Evolutionary conservation across 495 filamentous ascomycete species (phyloP), one percentile per base, ranked within the genome.

Genomic region (Lophium mytilinum): DNA sequence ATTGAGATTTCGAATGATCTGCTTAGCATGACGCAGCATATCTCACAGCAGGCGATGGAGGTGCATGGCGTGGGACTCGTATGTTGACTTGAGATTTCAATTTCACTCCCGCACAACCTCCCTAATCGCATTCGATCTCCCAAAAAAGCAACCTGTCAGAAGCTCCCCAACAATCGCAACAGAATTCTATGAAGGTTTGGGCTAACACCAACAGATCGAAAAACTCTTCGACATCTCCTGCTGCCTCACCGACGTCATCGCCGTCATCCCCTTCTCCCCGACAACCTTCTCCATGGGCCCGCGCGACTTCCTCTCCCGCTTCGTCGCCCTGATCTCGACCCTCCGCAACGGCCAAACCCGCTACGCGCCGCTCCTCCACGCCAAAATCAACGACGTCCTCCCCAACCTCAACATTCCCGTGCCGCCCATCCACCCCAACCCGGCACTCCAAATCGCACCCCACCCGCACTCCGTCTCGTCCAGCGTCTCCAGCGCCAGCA

Each of bases 151-250:
- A 30, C 24, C 24, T 30, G 2, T 6, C 24, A 30, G 24, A 30
- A 30, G 24, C 24, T 30, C 15, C 1, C 7, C 11, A 0, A 19
- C 18, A 34, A 19, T 6, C 1, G 15, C 55, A 8, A 34, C 45
- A 45, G 49, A 34, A 33, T 47, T 4, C 17, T 37, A 14, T 37
- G 3, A 41, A 18, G 10, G 39, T 37, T 9, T 58, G 21, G 9
- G 21, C 67, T 70, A 46, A 67, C 60, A 15, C 39, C 24, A 37
- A 41, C 71, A 84, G 75, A 79, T 88, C 43, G 87, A 89, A 57
- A 91, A 91, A 66, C 73, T 93, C 40, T 83, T 90, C 57, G 84
- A 87, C 63, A 76, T 91, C 41, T 80, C 87, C 6, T 86, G 80
- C 64, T 81, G 85, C 15, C 75, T 92, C 45, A 82, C 80, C 12